Evolutionary conservation across 257 asterid species (phyloP).

Genomic region (Knoxia roxburghii): DNA sequence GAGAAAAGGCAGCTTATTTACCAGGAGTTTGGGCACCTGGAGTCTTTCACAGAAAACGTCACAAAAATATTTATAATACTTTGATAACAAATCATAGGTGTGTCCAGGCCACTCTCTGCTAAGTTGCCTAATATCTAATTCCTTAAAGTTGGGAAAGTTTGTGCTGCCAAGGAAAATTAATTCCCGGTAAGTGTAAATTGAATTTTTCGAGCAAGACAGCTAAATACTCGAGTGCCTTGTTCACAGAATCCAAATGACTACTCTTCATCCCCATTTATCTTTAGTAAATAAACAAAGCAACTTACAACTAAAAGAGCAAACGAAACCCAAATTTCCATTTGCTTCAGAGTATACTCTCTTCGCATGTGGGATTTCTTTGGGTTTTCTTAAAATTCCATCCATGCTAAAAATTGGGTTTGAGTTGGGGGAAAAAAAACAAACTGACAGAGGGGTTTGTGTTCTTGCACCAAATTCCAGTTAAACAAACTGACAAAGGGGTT

Average conservation of each 20-base stretch:
- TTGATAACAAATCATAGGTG: conserved; percentile 73
- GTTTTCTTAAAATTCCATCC: too few relatives aligned
- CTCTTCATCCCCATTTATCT: conserved; percentile 79
- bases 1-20: conserved; percentile 19
- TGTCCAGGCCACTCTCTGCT: conserved; percentile 99
- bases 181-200: conserved; percentile 94
- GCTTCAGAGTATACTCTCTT: too few relatives aligned
- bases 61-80: conserved; percentile 96
- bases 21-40: conserved; percentile 95
- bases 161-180: conserved; percentile 65
- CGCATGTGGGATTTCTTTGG: too few relatives aligned
- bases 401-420: too few relatives aligned
- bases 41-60: conserved; percentile 86
- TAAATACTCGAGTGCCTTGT: conserved; percentile 92
- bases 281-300: conserved; percentile 11
- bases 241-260: conserved; percentile 99
- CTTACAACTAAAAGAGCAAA: not conserved
- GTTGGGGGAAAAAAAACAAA: too few relatives aligned
- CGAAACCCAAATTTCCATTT: not conserved
- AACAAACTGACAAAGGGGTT: too few relatives aligned
- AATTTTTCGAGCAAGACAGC: conserved; percentile 75
- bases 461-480: too few relatives aligned
- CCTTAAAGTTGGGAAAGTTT: conserved; percentile 53
- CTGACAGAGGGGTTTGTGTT: too few relatives aligned
- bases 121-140: conserved; percentile 92